Conservation (phyloP, 257 asterid species). For the Fraxinus cuspidata region DNA sequence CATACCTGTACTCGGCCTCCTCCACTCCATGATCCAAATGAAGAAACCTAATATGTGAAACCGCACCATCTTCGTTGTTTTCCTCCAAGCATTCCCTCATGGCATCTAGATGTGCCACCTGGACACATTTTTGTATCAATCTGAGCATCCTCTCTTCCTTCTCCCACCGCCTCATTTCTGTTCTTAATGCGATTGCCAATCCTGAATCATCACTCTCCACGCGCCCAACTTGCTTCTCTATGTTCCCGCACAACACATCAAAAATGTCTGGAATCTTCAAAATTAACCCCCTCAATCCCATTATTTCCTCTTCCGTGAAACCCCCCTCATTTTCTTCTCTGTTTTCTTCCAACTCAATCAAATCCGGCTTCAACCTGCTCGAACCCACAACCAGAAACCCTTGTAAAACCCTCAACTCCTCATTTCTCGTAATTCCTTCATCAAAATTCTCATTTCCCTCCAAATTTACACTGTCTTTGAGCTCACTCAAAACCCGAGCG, state of each 20-base stretch:
- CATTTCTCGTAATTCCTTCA: constrained; percentile 31
- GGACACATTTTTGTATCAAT: constrained; percentile 70
- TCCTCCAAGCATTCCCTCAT: constrained; percentile 62
- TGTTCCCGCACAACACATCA: constrained; percentile 72
- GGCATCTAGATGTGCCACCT: constrained; percentile 71
- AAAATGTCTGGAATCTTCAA: constrained; percentile 64
- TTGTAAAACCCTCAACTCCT: constrained; percentile 58
- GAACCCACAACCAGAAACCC: constrained; percentile 55
- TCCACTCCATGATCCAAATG: constrained; percentile 66
- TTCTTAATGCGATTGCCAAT: constrained; percentile 61
- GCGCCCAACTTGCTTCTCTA: constrained; percentile 62
- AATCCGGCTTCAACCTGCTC: constrained; percentile 71
- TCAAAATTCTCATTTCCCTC: constrained; percentile 36
- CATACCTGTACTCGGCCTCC: constrained; percentile 83
- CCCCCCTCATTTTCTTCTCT: constrained; percentile 29
- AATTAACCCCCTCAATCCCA: constrained; percentile 54
- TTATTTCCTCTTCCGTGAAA: constrained; percentile 59
- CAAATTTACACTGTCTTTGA: constrained; percentile 32
- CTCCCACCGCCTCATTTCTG: constrained; percentile 42
- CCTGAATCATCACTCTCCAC: constrained; percentile 50
- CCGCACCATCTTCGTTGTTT: constrained; percentile 59
- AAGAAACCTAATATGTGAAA: constrained; percentile 74
- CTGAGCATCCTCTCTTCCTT: constrained; percentile 60
- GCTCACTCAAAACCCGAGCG: constrained; percentile 46
- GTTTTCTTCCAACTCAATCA: constrained; percentile 37